A percentile compares a stretch with the other conserved stretches of the same genome.
phyloP scores from a whole-genome alignment of 2,329 filamentous ascomycete species.

The Microcera coccophila region DNA sequence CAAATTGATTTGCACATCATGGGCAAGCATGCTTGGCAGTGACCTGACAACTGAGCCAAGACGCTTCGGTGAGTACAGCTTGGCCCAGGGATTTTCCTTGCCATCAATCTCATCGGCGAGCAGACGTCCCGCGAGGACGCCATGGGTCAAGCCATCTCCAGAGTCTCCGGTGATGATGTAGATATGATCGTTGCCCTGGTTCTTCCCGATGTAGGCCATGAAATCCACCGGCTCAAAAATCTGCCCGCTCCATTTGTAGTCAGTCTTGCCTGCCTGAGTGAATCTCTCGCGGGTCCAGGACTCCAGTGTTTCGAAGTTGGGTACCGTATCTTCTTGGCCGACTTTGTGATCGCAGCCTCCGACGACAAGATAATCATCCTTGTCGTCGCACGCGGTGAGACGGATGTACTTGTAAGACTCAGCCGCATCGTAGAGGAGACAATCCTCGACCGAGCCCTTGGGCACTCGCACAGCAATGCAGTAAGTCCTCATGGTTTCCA shows the following conservation, averaged over 20 bases:
- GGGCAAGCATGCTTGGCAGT: constrained; percentile 41
- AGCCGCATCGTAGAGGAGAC: constrained; percentile 52
- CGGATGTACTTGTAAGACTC: constrained; percentile 55
- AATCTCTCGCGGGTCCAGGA: constrained; percentile 52
- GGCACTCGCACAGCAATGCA: constrained; percentile 54
- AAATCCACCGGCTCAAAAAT: constrained; percentile 53
- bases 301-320: constrained; percentile 49
- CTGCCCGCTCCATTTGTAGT: constrained; percentile 57
- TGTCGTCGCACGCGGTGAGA: constrained; percentile 49
- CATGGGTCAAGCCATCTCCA: constrained; percentile 55
- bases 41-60: constrained; percentile 42
- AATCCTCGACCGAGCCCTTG: constrained; percentile 49
- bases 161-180: constrained; percentile 56
- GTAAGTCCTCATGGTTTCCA: constrained; percentile 53
- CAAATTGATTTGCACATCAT: constrained; percentile 52
- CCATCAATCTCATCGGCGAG: constrained; percentile 53
- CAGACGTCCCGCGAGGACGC: constrained; percentile 48
- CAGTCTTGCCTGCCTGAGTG: constrained; percentile 43
- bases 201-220: constrained; percentile 54
- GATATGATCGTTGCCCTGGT: constrained; percentile 47
- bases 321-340: constrained; percentile 45
- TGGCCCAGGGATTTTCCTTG: constrained; percentile 45
- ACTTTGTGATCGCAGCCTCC: constrained; percentile 58
- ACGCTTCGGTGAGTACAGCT: constrained; percentile 49
- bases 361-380: constrained; percentile 53